These are phyloP conservation scores for Backusella circina DNA, from an alignment of 192 early-diverging fungal species.

Conservation along the genomic window DNA sequence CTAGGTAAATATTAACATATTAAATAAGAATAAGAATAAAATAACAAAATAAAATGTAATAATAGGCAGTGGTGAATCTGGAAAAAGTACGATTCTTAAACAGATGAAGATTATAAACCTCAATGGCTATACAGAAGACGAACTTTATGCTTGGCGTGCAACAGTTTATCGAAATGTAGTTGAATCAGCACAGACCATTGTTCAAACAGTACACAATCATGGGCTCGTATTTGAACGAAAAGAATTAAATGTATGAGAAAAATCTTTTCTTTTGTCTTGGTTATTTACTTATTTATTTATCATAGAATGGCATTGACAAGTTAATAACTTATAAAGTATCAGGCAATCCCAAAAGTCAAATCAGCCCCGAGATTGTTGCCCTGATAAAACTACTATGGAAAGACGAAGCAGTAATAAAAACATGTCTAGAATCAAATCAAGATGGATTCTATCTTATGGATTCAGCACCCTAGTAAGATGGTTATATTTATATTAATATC, in stretches of 20 bases:
- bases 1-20: conserved; percentile 45
- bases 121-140: conserved; percentile 81
- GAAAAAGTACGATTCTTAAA: conserved; percentile 93
- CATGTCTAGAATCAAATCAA: conserved; percentile 57
- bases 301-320: background rate
- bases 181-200: conserved; percentile 76
- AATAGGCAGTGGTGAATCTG: conserved; percentile 87
- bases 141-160: conserved; percentile 66
- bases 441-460: conserved; percentile 79
- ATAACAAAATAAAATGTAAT: background rate
- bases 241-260: background rate
- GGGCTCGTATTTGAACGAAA: background rate
- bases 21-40: background rate
- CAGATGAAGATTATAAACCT: conserved; percentile 97
- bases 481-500: background rate
- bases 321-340: background rate
- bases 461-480: conserved; percentile 67
- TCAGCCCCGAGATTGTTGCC: conserved; percentile 61
- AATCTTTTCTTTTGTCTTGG: no score
- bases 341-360: conserved; percentile 17
- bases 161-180: conserved; percentile 84
- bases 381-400: conserved; percentile 62
- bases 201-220: conserved; percentile 60
- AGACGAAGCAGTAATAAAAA: conserved; percentile 52
- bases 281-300: no score